These are phyloP conservation scores for Oidiodendron maius DNA, from an alignment of 495 filamentous ascomycete species.

Conservation along the genomic window DNA sequence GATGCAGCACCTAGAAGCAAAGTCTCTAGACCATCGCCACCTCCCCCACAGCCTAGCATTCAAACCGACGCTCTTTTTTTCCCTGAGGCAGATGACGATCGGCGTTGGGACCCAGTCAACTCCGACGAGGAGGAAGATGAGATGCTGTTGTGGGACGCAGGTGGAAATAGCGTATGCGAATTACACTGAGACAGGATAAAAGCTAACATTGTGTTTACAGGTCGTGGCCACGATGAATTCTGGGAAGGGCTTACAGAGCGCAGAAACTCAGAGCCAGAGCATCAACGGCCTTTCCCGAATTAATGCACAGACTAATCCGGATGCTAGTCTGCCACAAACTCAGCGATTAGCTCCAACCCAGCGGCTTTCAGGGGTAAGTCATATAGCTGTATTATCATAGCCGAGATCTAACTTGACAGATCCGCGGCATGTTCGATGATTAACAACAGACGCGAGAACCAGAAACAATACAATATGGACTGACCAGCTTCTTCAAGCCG, in stretches of 20 bases:
- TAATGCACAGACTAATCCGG: not conserved
- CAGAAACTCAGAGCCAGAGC: conserved; percentile 17
- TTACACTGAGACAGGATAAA: conserved; percentile 8
- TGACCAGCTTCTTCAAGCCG: no score
- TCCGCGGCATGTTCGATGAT: conserved; percentile 43
- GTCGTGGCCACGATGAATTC: conserved; percentile 28
- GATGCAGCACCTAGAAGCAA: conserved; percentile 5
- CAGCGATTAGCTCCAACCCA: conserved; percentile 60
- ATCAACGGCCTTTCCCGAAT: conserved; percentile 19
- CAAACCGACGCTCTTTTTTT: conserved; percentile 75
- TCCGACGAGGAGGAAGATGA: conserved; percentile 60
- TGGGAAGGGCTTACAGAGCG: conserved; percentile 26
- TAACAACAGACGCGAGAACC: conserved; percentile 11
- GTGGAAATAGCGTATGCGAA: conserved; percentile 42
- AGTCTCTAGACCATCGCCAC: conserved; percentile 31
- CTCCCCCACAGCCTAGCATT: conserved; percentile 54
- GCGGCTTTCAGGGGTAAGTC: conserved; percentile 50
- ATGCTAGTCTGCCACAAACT: not conserved
- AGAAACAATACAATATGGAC: no score
- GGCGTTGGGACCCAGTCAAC: conserved; percentile 75
- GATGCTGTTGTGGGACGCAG: conserved; percentile 77
- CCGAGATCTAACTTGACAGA: not conserved
- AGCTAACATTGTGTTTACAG: conserved; percentile 9
- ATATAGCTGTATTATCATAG: not conserved
- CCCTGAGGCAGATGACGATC: conserved; percentile 64